A percentile compares a stretch with the other conserved stretches of the same genome.
phyloP scores from a whole-genome alignment of 176 grass and related monocot genomes.

The Chrysopogon serrulatus region DNA sequence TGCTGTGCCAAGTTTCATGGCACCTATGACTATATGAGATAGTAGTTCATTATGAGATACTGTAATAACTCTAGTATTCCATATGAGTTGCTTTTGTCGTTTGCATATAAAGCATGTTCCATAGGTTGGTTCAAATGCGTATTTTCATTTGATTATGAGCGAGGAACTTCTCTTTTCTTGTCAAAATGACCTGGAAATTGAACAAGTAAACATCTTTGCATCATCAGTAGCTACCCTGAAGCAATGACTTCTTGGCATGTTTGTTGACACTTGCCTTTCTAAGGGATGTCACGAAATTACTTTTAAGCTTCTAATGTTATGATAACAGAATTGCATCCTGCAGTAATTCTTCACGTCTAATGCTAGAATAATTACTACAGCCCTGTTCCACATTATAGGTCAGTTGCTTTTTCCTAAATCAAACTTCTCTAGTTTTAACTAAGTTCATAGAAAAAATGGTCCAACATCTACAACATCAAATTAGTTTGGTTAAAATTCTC shows the following conservation, averaged over 20 bases:
- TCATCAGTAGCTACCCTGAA: not conserved
- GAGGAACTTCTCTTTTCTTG: not conserved
- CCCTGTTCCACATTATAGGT: not conserved
- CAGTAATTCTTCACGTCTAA: not conserved
- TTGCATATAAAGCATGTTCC: not conserved
- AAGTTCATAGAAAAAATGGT: not conserved
- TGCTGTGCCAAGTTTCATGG: constrained; percentile 11
- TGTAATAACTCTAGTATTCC: not conserved
- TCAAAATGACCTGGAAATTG: not conserved
- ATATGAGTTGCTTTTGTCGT: not conserved
- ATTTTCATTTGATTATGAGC: not conserved
- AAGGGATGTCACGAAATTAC: not conserved
- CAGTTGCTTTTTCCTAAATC: not conserved
- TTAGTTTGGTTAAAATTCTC: not conserved
- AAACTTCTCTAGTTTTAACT: not conserved
- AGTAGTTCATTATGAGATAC: not conserved
- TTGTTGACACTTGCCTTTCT: not conserved
- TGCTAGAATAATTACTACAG: not conserved
- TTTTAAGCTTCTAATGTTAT: not conserved
- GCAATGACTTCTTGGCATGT: not conserved
- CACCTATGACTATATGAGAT: not conserved
- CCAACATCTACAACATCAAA: not conserved
- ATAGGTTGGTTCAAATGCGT: not conserved
- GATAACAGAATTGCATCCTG: not conserved
- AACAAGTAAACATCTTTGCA: not conserved